Evolutionary conservation across 2,329 filamentous ascomycete species (phyloP).

Genomic region (Xylariaceae sp.): DNA sequence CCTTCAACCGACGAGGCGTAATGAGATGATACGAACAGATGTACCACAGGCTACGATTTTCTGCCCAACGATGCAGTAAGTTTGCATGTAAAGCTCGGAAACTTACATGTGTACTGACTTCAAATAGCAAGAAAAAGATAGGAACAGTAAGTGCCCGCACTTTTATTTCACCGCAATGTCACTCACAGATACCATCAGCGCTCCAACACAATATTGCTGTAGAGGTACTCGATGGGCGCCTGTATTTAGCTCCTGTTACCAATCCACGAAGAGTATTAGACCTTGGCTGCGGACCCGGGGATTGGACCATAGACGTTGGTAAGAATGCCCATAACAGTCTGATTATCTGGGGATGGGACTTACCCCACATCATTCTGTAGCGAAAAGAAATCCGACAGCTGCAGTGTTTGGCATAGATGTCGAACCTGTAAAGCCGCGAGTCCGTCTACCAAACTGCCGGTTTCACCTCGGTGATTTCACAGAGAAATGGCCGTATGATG

Average conservation of each 20-base stretch:
- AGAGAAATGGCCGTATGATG: slow-evolving; percentile 21
- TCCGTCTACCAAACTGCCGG: slow-evolving; percentile 25
- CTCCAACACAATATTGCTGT: slow-evolving; percentile 28
- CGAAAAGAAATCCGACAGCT: slow-evolving; percentile 20
- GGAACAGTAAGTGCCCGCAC: slow-evolving; percentile 22
- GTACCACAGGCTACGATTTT: slow-evolving; percentile 13
- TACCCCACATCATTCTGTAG: slow-evolving; percentile 3
- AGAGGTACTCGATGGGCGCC: slow-evolving; percentile 28
- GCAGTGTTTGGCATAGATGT: slow-evolving; percentile 29
- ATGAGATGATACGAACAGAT: slow-evolving; percentile 2
- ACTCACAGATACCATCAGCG: slow-evolving; percentile 9
- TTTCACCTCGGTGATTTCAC: slow-evolving; percentile 27
- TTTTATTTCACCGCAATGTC: not conserved
- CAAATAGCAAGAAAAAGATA: slow-evolving; percentile 27
- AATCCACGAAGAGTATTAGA: slow-evolving; percentile 27
- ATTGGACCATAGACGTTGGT: slow-evolving; percentile 26
- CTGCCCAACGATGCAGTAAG: slow-evolving; percentile 22
- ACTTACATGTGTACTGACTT: not conserved
- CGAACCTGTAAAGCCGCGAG: slow-evolving; percentile 22
- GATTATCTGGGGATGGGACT: not conserved
- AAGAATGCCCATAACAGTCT: not conserved
- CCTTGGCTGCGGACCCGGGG: slow-evolving; percentile 29
- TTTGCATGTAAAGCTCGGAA: not conserved
- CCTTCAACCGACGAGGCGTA: not conserved
- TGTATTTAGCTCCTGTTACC: slow-evolving; percentile 27